Conservation (phyloP, 805 yeast species). For the Spencermartinsiella europaea region DNA sequence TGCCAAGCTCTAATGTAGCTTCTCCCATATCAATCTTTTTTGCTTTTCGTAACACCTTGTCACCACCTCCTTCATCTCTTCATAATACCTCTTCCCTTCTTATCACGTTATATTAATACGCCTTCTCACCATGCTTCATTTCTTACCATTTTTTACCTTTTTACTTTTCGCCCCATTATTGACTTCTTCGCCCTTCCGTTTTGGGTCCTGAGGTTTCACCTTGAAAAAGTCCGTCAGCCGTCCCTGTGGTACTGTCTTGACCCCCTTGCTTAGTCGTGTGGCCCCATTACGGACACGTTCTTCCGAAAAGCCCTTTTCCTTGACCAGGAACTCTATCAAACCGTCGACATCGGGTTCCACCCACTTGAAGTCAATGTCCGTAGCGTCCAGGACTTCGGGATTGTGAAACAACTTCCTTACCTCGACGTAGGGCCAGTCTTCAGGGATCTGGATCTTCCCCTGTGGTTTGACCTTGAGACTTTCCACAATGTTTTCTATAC, state of each 20-base stretch:
- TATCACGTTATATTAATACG: no score
- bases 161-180: slow-evolving; percentile 11
- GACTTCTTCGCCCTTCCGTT: neutral
- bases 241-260: slow-evolving; percentile 83
- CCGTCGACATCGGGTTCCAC: slow-evolving; percentile 82
- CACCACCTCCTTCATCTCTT: no score
- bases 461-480: slow-evolving; percentile 44
- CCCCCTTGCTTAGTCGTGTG: slow-evolving; percentile 74
- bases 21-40: no score
- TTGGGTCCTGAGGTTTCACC: slow-evolving; percentile 39
- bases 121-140: no score
- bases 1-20: no score
- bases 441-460: slow-evolving; percentile 81
- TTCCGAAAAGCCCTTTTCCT: slow-evolving; percentile 86
- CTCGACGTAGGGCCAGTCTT: slow-evolving; percentile 87
- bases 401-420: slow-evolving; percentile 77
- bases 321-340: slow-evolving; percentile 74
- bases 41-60: no score
- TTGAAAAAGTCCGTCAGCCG: slow-evolving; percentile 89
- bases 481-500: slow-evolving; percentile 73
- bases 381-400: slow-evolving; percentile 71
- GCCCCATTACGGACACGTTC: slow-evolving; percentile 88
- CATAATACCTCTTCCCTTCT: no score
- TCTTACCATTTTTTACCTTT: slow-evolving; percentile 7
- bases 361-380: slow-evolving; percentile 75